Conservation (phyloP, 768 basidiomycete species). For the Boletus bicolor region DNA sequence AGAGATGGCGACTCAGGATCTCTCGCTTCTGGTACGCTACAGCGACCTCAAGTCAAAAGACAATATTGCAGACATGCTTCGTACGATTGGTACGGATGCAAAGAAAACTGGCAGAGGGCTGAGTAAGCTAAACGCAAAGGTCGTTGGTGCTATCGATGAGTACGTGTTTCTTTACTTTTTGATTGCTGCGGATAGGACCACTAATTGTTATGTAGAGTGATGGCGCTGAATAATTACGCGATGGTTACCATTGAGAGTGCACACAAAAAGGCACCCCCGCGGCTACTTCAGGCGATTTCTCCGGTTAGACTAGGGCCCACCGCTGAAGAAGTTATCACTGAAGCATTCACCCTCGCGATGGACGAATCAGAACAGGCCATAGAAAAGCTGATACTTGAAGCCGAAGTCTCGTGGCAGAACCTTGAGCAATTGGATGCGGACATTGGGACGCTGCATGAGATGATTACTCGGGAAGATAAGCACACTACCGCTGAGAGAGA, state of each 20-base stretch:
- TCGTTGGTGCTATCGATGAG: conserved; percentile 75
- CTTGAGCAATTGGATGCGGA: conserved; percentile 63
- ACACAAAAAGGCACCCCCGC: conserved; percentile 25
- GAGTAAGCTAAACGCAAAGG: conserved; percentile 59
- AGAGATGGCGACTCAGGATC: conserved; percentile 72
- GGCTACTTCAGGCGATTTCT: conserved; percentile 35
- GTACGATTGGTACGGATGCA: conserved; percentile 57
- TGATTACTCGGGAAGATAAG: conserved; percentile 56
- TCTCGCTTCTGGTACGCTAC: conserved; percentile 56
- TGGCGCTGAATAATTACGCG: conserved; percentile 73
- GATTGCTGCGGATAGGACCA: neutral
- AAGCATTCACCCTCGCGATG: conserved; percentile 64
- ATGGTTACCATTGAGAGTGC: conserved; percentile 50
- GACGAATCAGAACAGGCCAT: conserved; percentile 50
- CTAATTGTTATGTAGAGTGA: conserved; percentile 44
- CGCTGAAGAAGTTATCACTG: conserved; percentile 44
- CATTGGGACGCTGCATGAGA: conserved; percentile 53
- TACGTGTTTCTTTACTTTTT: conserved; percentile 31
- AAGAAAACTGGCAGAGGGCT: conserved; percentile 57
- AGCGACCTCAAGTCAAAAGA: conserved; percentile 64
- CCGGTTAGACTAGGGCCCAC: conserved; percentile 37
- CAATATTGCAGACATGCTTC: conserved; percentile 48
- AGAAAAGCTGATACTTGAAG: conserved; percentile 61
- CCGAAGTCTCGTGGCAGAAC: conserved; percentile 51
- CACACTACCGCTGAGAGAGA: conserved; percentile 42